Conservation (phyloP, 352 stramenopile genomes). For the Globisporangium middletonii region DNA sequence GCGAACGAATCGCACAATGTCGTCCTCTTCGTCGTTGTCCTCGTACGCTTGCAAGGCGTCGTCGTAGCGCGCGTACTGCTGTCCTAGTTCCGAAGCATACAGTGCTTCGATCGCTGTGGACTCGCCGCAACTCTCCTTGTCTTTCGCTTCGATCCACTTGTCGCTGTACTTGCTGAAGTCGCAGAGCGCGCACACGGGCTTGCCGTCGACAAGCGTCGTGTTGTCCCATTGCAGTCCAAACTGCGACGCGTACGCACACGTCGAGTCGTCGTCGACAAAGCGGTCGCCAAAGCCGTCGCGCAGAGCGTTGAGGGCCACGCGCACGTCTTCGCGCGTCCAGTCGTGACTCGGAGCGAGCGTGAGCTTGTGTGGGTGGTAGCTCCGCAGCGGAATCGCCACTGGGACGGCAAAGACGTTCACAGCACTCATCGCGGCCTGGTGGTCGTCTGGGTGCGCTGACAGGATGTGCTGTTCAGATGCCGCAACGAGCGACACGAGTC, state of each 20-base stretch:
- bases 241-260: background rate
- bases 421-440: background rate
- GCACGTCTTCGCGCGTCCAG: slow-evolving; percentile 4
- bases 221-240: slow-evolving; percentile 5
- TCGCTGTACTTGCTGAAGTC: background rate
- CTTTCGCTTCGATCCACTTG: background rate
- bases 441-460: background rate
- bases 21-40: background rate
- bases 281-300: background rate
- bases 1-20: background rate
- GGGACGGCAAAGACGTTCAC: background rate
- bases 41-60: background rate
- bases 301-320: slow-evolving; percentile 2
- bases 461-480: background rate
- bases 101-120: background rate
- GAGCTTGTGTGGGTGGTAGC: slow-evolving; percentile 2
- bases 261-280: background rate
- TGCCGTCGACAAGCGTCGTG: background rate
- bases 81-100: background rate
- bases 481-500: background rate
- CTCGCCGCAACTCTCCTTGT: background rate
- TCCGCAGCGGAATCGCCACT: background rate
- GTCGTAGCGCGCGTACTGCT: background rate
- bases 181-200: background rate
- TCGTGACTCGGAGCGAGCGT: background rate